Evolutionary conservation across 169 alveolate species (phyloP), one percentile per base, ranked within the genome.

Genomic region (Eimeria mitis): DNA sequence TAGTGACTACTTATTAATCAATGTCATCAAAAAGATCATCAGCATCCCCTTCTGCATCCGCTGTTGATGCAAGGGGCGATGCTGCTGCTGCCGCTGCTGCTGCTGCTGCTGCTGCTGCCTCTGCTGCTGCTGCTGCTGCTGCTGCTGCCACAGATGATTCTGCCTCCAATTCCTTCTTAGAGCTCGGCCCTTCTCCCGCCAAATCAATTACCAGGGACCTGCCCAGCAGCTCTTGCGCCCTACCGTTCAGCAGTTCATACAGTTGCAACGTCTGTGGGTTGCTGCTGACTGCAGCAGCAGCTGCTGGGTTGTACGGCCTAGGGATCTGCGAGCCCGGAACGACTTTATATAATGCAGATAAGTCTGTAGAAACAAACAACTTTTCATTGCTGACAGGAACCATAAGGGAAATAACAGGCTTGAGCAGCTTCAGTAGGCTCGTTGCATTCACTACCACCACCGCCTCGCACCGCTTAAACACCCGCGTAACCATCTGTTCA

Each of bases 371-470:
- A 42, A 85, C 68, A n/a, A 85, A 59, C 3, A 85, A 25, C 44
- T 85, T 85, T 9, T 85, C 91, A 23, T 21, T n/a, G 79, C 78
- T 61, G 40, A 85, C 78, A 16, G 91, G 91, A 31, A 85, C 79
- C 79, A 85, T 85, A 23, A 85, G 54, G 28, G 76, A 56, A 34
- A 56, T 40, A 9, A 61, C 91, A 9, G 78, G 76, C 23, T 37
- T 85, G 28, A 61, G 37, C 54, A 61, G 63, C 54, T 59, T 85
- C 25, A 61, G 61, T 2, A 85, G 47, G 6, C 31, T 0, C 16
- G 89, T 49, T n/a, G 91, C 91, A 28, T 85, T 85, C 78, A 85
- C 78, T 16, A 85, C 61, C 40, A 85, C 91, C 44, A 61, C 73
- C 42, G 91, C 91, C 91, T 56, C 78, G 68, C 91, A 85, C 56